Evolutionary conservation across 345 rosid species (phyloP), one percentile per base, ranked within the genome.

Genomic region (Populus nigra): DNA sequence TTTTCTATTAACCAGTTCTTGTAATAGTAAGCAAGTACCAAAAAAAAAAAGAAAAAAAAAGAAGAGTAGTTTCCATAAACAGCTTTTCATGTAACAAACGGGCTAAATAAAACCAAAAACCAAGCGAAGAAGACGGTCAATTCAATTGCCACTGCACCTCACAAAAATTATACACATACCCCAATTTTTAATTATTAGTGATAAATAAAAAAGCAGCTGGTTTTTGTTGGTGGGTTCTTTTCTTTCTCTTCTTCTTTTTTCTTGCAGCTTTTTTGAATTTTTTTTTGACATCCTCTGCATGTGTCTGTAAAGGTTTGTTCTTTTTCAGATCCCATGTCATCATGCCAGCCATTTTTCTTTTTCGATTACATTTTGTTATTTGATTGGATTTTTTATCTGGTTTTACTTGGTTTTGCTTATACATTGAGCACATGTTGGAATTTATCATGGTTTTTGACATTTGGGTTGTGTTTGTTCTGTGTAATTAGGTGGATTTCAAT

Each of bases 221-320:
- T 59, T 59, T 25, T 74, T 43, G n/a, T 12, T 20, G 20, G 57
- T n/a, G 31, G 59, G 41, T 69, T 69, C n/a, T 20, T 12, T 5
- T 5, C 23, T 59, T 73, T 66, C 71, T 35, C 7, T 63, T 62
- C 16, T 11, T 53, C 25, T 22, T 20, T 13, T 25, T 7, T 7
- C n/a, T 41, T 16, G 23, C 41, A 41, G 35, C 25, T 6, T 66
- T 65, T 35, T 29, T 11, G 12, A 22, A 38, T 22, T 41, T 0
- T 38, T 43, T 63, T 29, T 10, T 11, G 13, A 16, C 12, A 8
- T 33, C n/a, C 47, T 65, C 62, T 45, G 31, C 77, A 29, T 45
- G 62, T 45, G 71, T 29, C 33, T 23, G 13, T 59, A 20, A 33
- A 75, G 78, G 71, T 75, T 33, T 33, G 72, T 33, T 66, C 67